Evolutionary conservation across 2,329 filamentous ascomycete species (phyloP).

Genomic region (Fusarium setosum): DNA sequence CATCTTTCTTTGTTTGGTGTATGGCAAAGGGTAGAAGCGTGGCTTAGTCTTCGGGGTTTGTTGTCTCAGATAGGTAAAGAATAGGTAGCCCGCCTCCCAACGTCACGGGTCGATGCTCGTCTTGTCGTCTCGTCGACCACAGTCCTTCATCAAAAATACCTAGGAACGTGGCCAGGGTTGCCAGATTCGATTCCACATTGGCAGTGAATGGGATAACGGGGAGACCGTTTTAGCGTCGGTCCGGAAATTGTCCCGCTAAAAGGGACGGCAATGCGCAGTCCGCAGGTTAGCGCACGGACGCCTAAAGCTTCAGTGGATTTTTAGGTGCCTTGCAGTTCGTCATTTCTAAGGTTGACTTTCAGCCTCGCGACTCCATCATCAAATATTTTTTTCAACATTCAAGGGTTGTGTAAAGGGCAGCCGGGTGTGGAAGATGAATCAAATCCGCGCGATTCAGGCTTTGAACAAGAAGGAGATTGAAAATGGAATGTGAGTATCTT

Average conservation of each 20-base stretch:
- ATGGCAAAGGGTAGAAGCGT: constrained; percentile 9
- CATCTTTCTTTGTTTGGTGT: constrained; percentile 45
- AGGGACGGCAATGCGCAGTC: constrained; percentile 12
- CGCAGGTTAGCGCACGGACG: constrained; percentile 30
- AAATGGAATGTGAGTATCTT: constrained; percentile 77
- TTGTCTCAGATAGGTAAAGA: constrained; percentile 1
- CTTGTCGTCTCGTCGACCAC: constrained; percentile 33
- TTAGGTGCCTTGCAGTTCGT: not conserved
- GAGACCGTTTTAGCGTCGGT: constrained; percentile 42
- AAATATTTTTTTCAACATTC: not conserved
- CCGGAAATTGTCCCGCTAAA: constrained; percentile 51
- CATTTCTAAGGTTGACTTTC: constrained; percentile 27
- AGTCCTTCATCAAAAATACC: constrained; percentile 40
- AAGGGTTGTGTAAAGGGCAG: not conserved
- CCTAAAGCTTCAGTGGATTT: constrained; percentile 28
- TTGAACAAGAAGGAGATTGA: constrained; percentile 97
- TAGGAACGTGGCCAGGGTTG: constrained; percentile 37
- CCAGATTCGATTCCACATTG: constrained; percentile 32
- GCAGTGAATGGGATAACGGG: constrained; percentile 11
- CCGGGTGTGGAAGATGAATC: constrained; percentile 76
- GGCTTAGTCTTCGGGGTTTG: not conserved
- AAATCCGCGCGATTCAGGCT: constrained; percentile 89
- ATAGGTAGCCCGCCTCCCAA: constrained; percentile 15
- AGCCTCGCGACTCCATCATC: constrained; percentile 30
- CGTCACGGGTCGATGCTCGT: not conserved